Base-by-base conservation (phyloP, 331 rosid species). In the Stylosanthes scabra region DNA sequence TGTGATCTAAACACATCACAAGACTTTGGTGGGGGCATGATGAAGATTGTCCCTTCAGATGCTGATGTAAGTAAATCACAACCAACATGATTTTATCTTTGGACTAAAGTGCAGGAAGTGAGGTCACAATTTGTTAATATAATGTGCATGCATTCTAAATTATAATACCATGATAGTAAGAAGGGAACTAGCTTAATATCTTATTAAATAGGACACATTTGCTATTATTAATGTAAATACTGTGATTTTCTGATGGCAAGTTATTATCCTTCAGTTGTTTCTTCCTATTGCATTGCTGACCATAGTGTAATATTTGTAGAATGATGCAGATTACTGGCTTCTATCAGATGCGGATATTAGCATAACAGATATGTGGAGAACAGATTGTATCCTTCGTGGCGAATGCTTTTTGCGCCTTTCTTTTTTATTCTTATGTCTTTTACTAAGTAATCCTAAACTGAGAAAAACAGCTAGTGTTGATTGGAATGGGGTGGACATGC, bases 281-380 rank as follows among this genome's bases (percentile, higher is more conserved):
- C 65, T 54, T 29, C 51, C 51, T 68, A 27, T 13, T 55, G 57
- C 20, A 11, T 10, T 52, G 56, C 78, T 71, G 68, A 76, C 59
- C 11, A 69, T 72, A 59, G 40, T 79, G 40, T 79, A 44, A 45
- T 51, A 50, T 77, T 72, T 84, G 82, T 88, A 95, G 99, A 95
- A 86, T 81, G 96, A 92, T 57, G 97, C 97, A n/a, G 98, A 95
- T 72, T 95, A 95, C 83, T 95, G 99, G 99, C 97, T 95, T 81
- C 84, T 92, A 70, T 90, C 99, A 56, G 99, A 92, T 75, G 97
- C 96, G 78, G 98, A 85, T 7, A 87, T 88, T 78, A 95, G 99
- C 89, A 95, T 95, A 75, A 95, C 99, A 66, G 97, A 95, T 58
- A 92, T 92, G 89, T 95, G 99, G 98, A 88, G 86, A 87, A 85